Evolutionary conservation across 108 stramenopile genomes (phyloP).

Genomic region (Stephanodiscus minutulus): DNA sequence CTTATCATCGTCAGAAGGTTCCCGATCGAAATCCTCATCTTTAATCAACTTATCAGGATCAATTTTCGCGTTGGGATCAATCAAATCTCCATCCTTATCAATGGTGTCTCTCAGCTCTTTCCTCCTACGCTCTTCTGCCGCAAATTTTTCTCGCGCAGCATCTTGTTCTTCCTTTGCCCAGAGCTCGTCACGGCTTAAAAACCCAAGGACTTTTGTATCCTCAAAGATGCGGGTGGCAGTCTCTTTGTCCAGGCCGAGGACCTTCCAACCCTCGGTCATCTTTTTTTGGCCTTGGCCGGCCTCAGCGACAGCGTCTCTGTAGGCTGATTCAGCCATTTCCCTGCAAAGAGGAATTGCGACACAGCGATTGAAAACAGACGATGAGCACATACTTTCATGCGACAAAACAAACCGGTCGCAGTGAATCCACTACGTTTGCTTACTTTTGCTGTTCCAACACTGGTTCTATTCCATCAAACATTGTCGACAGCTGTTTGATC

Average conservation of each 20-base stretch:
- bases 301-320: conserved; percentile 63
- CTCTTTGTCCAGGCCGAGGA: conserved; percentile 80
- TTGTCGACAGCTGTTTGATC: conserved; percentile 19
- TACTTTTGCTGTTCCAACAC: conserved; percentile 53
- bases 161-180: conserved; percentile 16
- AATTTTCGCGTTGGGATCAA: conserved; percentile 46
- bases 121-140: conserved; percentile 50
- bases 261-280: conserved; percentile 81
- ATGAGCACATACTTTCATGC: conserved; percentile 9
- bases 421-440: conserved; percentile 13
- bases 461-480: conserved; percentile 25
- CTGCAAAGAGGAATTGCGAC: conserved; percentile 28
- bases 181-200: conserved; percentile 54
- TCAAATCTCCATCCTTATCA: conserved; percentile 60
- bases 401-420: background rate
- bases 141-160: conserved; percentile 53
- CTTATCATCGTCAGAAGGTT: conserved; percentile 46
- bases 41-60: conserved; percentile 25
- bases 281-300: conserved; percentile 65
- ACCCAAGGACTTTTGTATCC: conserved; percentile 66
- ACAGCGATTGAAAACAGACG: background rate
- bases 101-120: conserved; percentile 55
- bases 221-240: conserved; percentile 69
- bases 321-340: conserved; percentile 82
- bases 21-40: conserved; percentile 42